Evolutionary conservation across 805 yeast species (phyloP).

Genomic region (Candida quercuum): DNA sequence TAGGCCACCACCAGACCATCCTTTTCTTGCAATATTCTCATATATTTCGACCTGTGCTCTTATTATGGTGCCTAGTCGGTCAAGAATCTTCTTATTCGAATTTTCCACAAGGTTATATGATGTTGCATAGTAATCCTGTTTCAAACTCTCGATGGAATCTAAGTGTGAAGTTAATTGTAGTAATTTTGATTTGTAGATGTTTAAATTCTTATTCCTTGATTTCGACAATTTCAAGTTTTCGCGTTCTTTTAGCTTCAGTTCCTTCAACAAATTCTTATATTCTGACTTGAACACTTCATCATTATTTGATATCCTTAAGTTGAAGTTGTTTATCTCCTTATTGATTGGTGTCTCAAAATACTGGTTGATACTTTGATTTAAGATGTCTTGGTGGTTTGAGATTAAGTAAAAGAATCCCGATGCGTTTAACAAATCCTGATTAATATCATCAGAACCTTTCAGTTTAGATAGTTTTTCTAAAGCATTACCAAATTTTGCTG

Average conservation of each 20-base stretch:
- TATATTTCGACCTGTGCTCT: conserved; percentile 77
- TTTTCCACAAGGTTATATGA: conserved; percentile 56
- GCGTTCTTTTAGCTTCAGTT: conserved; percentile 54
- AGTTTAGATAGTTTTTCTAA: conserved; percentile 73
- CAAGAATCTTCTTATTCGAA: conserved; percentile 46
- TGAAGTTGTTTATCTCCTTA: conserved; percentile 39
- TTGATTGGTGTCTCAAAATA: conserved; percentile 51
- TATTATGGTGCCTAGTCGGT: conserved; percentile 56
- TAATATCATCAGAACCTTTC: conserved; percentile 28
- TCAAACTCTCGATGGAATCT: conserved; percentile 72
- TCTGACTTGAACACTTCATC: conserved; percentile 50
- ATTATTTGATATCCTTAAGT: conserved; percentile 36
- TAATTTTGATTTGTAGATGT: conserved; percentile 62
- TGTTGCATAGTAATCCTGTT: conserved; percentile 68
- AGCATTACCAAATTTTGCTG: conserved; percentile 67
- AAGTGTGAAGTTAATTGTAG: conserved; percentile 65
- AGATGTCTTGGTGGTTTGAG: conserved; percentile 71
- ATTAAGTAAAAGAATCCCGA: conserved; percentile 74
- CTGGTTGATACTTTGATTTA: conserved; percentile 51
- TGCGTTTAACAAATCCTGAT: conserved; percentile 60
- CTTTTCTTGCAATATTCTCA: conserved; percentile 77
- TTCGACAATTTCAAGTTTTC: conserved; percentile 55
- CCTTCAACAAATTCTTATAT: conserved; percentile 45
- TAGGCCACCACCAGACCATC: conserved; percentile 84
- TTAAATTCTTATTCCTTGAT: conserved; percentile 56